phyloP scores from a whole-genome alignment of 306 rosid genomes.

The Begonia loranthoides region DNA sequence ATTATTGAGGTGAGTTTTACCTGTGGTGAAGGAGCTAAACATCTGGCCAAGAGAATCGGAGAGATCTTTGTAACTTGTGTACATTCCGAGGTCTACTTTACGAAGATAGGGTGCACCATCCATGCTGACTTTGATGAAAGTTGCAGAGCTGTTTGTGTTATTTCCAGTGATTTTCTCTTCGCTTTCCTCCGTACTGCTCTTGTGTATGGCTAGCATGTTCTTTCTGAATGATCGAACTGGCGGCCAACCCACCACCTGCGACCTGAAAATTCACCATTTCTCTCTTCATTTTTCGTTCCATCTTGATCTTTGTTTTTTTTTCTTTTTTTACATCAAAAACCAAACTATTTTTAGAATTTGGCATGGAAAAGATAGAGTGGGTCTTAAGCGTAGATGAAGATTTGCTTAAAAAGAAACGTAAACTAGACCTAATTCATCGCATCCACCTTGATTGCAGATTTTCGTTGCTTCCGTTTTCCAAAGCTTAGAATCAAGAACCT shows the following conservation, averaged over 20 bases:
- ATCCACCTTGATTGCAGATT: no score
- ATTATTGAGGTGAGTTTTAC: background rate
- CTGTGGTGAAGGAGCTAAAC: slow-evolving; percentile 66
- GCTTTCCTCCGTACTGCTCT: slow-evolving; percentile 28
- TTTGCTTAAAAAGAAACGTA: no score
- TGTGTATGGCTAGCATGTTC: slow-evolving; percentile 46
- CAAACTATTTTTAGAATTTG: no score
- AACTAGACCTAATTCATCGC: no score
- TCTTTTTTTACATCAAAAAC: background rate
- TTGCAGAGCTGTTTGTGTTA: slow-evolving; percentile 7
- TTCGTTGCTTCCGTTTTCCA: no score
- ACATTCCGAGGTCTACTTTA: slow-evolving; percentile 57
- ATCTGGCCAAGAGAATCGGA: slow-evolving; percentile 69
- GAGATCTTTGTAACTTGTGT: slow-evolving; percentile 54
- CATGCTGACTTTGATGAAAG: slow-evolving; percentile 82
- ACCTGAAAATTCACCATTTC: slow-evolving; percentile 24
- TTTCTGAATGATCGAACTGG: slow-evolving; percentile 69
- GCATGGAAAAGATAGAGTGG: no score
- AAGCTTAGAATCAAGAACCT: no score
- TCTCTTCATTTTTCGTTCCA: no score
- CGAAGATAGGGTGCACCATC: slow-evolving; percentile 98
- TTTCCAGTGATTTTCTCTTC: slow-evolving; percentile 18
- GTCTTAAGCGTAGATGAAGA: no score
- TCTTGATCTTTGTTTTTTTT: background rate
- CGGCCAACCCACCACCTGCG: slow-evolving; percentile 97